A percentile compares a stretch with the other conserved stretches of the same genome.
These are phyloP conservation scores for Postia placenta DNA, from an alignment of 768 basidiomycete genomes.

Conservation along the genomic window DNA sequence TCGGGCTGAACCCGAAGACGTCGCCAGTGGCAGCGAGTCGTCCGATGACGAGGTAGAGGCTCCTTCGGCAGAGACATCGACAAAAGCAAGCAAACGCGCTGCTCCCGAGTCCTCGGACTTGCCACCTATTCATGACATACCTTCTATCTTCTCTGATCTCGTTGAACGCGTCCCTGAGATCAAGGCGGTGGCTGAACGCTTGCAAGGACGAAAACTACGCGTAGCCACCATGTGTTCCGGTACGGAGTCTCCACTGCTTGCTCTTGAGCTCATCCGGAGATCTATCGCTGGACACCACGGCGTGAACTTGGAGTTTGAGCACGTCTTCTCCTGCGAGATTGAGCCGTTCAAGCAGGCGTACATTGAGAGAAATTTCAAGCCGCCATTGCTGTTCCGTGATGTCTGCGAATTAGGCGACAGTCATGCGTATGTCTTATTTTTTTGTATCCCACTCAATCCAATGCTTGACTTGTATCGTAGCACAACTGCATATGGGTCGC, in stretches of 20 bases:
- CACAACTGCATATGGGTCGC: constrained; percentile 87
- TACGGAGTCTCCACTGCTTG: constrained; percentile 90
- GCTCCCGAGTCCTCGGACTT: constrained; percentile 38
- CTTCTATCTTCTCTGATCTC: constrained; percentile 73
- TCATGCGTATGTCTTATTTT: constrained; percentile 53
- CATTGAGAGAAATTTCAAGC: constrained; percentile 93
- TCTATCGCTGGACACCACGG: constrained; percentile 65
- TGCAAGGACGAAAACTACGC: constrained; percentile 78
- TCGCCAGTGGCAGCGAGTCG: constrained; percentile 13
- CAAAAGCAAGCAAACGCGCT: constrained; percentile 9
- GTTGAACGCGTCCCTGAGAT: constrained; percentile 61
- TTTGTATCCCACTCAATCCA: constrained; percentile 6
- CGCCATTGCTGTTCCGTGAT: constrained; percentile 88
- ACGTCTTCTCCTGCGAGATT: constrained; percentile 96
- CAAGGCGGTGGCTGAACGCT: constrained; percentile 55
- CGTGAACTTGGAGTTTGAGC: constrained; percentile 67
- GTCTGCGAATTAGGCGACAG: constrained; percentile 81
- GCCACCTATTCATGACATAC: constrained; percentile 70
- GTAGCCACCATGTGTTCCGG: constrained; percentile 98
- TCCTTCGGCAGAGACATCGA: background rate
- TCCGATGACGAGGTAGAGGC: constrained; percentile 13
- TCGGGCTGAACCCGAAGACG: constrained; percentile 5
- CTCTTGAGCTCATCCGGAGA: constrained; percentile 77
- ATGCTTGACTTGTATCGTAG: constrained; percentile 35
- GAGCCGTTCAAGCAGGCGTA: constrained; percentile 98